Percentiles rank a stretch among this genome's conserved stretches.
phyloP scores from a whole-genome alignment of 169 alveolate species.

The Neospora caninum region DNA sequence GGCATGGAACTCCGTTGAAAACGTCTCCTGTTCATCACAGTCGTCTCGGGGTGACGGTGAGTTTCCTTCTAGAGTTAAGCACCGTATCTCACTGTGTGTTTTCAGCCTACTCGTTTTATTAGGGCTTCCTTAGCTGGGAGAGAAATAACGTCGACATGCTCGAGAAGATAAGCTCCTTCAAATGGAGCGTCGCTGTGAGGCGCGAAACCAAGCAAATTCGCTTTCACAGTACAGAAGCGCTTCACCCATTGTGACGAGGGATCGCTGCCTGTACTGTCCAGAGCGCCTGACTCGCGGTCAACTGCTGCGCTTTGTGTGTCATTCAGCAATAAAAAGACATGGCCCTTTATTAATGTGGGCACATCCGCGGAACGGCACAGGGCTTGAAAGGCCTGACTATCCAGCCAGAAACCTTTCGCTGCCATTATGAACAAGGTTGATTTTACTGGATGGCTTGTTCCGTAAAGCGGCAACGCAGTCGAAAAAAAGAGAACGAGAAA shows the following conservation, averaged over 20 bases:
- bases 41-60: too few relatives aligned
- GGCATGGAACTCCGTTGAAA: too few relatives aligned
- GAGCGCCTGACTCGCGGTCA: slow-evolving; percentile 10
- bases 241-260: slow-evolving; percentile 47
- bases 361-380: slow-evolving; percentile 52
- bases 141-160: slow-evolving; percentile 2
- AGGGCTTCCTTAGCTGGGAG: background rate
- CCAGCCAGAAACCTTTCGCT: slow-evolving; percentile 55
- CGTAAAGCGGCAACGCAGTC: background rate
- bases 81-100: background rate
- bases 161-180: slow-evolving; percentile 66
- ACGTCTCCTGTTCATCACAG: too few relatives aligned
- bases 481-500: background rate
- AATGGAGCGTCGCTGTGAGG: slow-evolving; percentile 52
- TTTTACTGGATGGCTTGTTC: background rate
- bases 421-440: background rate
- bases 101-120: background rate
- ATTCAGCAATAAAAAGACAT: slow-evolving; percentile 45
- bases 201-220: slow-evolving; percentile 55
- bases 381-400: slow-evolving; percentile 50
- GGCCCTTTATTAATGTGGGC: slow-evolving; percentile 16
- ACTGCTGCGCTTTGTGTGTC: slow-evolving; percentile 57
- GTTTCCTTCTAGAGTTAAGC: background rate
- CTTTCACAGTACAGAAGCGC: slow-evolving; percentile 57
- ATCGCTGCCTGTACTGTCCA: background rate